Base-by-base conservation (phyloP, 495 filamentous ascomycete genomes). In the Penicillium antarcticum region DNA sequence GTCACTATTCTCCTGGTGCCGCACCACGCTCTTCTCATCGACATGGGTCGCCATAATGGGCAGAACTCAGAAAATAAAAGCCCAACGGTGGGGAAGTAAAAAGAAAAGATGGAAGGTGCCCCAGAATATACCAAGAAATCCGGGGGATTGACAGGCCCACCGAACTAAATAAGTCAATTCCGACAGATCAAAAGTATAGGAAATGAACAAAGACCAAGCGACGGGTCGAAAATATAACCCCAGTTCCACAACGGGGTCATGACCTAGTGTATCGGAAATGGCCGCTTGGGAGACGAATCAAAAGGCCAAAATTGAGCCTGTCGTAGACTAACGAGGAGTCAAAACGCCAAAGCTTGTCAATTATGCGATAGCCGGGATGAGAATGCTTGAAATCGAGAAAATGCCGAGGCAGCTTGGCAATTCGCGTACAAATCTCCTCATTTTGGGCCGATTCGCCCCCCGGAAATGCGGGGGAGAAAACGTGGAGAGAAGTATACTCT, bases 391-490 rank as follows among this genome's bases (percentile, higher is more conserved):
- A 61, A 54, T 42, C 51, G 16, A 56, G 56, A 59, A 60, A 60
- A 55, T 66, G 52, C 69, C 67, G 69, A 70, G 67, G 69, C 55
- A 55, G 42, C 13, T 44, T 56, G 12, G 44, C 11, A 24, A 36
- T 38, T 48, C 31, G 51, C 24, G 14, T 18, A 23, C 42, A 41
- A 24, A 44, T 35, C 39, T 48, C 32, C 18, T 29, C 21, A 34
- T 14, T 29, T 36, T 31, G 34, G 50, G 38, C 19, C 36, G 45
- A 53, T 12, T 35, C 36, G 33, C 26, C 38, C 31, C 32, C 18
- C 40, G 33, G 42, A 54, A 63, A 63, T 63, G 62, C 62, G 62
- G 62, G 60, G 62, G 34, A 32, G 29, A 47, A 65, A 58, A 58
- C 56, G 56, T 51, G 53, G 60, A 52, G 61, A 61, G 48, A 51